These are phyloP conservation scores for Apiospora aurea DNA, from an alignment of 2,329 filamentous ascomycete species.

Conservation along the genomic window DNA sequence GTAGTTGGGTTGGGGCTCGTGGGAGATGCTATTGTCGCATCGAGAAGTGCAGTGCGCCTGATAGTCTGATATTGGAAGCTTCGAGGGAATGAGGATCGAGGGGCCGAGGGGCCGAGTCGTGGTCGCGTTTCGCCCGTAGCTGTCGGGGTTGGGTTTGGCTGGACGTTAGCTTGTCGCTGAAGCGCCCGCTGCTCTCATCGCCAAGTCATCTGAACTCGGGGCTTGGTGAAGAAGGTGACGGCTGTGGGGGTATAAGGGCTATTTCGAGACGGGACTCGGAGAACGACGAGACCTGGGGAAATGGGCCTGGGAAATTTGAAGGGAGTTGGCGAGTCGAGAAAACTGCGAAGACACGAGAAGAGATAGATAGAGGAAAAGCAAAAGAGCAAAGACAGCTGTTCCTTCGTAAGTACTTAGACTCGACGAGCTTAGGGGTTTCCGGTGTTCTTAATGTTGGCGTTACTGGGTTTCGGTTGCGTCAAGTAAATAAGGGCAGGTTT, in stretches of 20 bases:
- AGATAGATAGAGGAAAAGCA: not conserved
- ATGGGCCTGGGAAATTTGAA: not conserved
- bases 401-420: not conserved
- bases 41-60: constrained; percentile 1
- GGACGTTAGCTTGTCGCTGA: constrained; percentile 20
- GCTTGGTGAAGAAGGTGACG: constrained; percentile 4
- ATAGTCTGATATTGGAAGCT: constrained; percentile 9
- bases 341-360: not conserved
- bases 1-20: not conserved
- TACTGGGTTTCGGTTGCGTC: constrained; percentile 18
- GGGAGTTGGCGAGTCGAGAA: not conserved
- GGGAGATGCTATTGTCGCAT: constrained; percentile 14
- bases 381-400: constrained; percentile 19
- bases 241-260: constrained; percentile 1
- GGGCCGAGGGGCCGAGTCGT: constrained; percentile 1
- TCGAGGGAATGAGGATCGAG: not conserved
- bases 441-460: constrained; percentile 19
- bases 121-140: constrained; percentile 4
- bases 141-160: constrained; percentile 11
- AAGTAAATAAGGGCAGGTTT: constrained; percentile 18
- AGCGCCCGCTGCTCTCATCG: constrained; percentile 19
- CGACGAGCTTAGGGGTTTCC: constrained; percentile 6
- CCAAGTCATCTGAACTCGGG: constrained; percentile 15
- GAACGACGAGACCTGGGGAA: not conserved
- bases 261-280: too few species aligned